These are phyloP conservation scores for Stachybotrys chlorohalonatus DNA, from an alignment of 2,329 filamentous ascomycete genomes.

Conservation along the genomic window DNA sequence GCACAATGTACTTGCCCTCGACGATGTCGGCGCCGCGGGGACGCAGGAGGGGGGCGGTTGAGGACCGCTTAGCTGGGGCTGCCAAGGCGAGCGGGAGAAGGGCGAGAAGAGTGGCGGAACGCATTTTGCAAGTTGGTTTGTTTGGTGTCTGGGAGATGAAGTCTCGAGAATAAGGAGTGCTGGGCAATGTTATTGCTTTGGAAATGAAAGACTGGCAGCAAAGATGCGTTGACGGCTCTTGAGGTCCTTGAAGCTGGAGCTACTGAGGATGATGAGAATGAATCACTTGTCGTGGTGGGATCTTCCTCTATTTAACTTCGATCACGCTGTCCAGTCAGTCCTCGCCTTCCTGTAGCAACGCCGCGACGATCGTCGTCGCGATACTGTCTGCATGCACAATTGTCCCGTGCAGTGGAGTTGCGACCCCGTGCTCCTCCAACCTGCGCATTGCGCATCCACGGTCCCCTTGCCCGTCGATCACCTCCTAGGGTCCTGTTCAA, in stretches of 20 bases:
- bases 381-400: neutral
- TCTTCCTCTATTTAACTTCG: neutral
- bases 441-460: neutral
- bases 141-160: neutral
- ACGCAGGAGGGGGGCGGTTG: slow-evolving; percentile 23
- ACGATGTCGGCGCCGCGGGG: slow-evolving; percentile 20
- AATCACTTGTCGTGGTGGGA: neutral
- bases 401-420: neutral
- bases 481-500: neutral
- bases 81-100: slow-evolving; percentile 21
- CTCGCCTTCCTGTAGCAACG: neutral
- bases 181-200: neutral
- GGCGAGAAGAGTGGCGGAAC: slow-evolving; percentile 20
- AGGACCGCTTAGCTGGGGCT: slow-evolving; percentile 19
- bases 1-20: slow-evolving; percentile 28
- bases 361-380: neutral
- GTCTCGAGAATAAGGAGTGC: neutral
- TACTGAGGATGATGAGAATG: neutral
- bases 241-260: neutral
- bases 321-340: neutral
- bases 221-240: neutral
- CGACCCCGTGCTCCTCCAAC: neutral
- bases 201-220: neutral
- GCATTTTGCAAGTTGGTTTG: slow-evolving; percentile 16
- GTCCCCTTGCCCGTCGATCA: neutral